phyloP scores from a whole-genome alignment of 2,329 filamentous ascomycete genomes.

The Hymenoscyphus albidus region DNA sequence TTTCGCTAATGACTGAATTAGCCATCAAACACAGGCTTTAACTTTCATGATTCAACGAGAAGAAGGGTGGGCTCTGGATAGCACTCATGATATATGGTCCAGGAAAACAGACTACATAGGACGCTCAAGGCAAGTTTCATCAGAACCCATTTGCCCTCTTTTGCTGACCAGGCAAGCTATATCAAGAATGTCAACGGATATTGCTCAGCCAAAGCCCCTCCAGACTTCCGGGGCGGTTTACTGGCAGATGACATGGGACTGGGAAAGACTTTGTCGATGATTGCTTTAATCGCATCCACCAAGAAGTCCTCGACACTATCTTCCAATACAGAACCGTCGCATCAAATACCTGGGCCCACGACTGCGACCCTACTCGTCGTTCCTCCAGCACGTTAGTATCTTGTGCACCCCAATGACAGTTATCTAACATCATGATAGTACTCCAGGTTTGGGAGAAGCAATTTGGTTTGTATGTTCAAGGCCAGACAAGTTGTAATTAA shows the following conservation, averaged over 20 bases:
- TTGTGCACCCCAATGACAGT: not conserved
- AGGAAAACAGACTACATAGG: not conserved
- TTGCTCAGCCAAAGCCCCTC: constrained; percentile 11
- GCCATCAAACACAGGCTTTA: constrained; percentile 26
- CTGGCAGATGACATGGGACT: constrained; percentile 96
- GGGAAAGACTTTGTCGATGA: constrained; percentile 72
- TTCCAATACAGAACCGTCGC: not conserved
- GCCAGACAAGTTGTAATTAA: not conserved
- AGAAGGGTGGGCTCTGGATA: constrained; percentile 15
- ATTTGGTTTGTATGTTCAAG: constrained; percentile 14
- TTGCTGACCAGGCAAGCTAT: not conserved
- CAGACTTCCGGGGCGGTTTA: constrained; percentile 54
- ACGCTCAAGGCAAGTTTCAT: not conserved
- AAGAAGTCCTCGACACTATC: constrained; percentile 1
- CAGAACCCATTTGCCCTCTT: not conserved
- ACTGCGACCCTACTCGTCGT: not conserved
- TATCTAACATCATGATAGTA: constrained; percentile 10
- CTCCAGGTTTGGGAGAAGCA: constrained; percentile 21
- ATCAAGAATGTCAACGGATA: constrained; percentile 10
- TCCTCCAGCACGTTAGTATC: not conserved
- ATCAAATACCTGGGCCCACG: not conserved
- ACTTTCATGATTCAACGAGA: constrained; percentile 24
- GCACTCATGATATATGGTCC: constrained; percentile 16
- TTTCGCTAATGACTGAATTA: constrained; percentile 6
- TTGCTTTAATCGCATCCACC: constrained; percentile 17